Percentiles rank a stretch among this genome's conserved stretches.
These are phyloP conservation scores for Sonneratia alba DNA, from an alignment of 345 rosid genomes.

Conservation along the genomic window DNA sequence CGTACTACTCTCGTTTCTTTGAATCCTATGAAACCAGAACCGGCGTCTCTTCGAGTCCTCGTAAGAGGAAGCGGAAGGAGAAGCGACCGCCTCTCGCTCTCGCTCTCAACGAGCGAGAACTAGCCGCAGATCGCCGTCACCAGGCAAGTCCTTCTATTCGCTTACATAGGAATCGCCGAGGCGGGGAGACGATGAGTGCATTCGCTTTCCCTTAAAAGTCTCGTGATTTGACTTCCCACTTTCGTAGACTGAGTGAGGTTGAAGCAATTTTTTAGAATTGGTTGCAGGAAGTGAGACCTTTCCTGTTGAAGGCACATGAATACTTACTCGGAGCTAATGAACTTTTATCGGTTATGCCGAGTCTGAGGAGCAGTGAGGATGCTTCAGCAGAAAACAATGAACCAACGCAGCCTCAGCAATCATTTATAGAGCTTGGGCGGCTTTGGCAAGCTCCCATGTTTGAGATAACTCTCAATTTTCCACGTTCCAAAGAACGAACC, in stretches of 20 bases:
- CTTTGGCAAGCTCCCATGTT: slow-evolving; percentile 78
- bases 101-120: slow-evolving; percentile 49
- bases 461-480: slow-evolving; percentile 43
- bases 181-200: no score
- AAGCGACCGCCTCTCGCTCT: slow-evolving; percentile 19
- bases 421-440: slow-evolving; percentile 54
- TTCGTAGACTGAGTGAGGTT: neutral
- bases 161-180: neutral
- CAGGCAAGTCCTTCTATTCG: slow-evolving; percentile 27
- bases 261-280: neutral
- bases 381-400: slow-evolving; percentile 16
- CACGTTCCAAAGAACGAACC: slow-evolving; percentile 6
- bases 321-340: slow-evolving; percentile 31
- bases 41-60: slow-evolving; percentile 28
- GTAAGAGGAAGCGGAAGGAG: slow-evolving; percentile 44
- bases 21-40: slow-evolving; percentile 15
- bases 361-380: slow-evolving; percentile 23
- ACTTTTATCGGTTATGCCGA: slow-evolving; percentile 32
- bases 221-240: neutral
- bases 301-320: slow-evolving; percentile 40
- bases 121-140: slow-evolving; percentile 55
- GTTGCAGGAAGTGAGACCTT: slow-evolving; percentile 43
- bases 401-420: slow-evolving; percentile 14
- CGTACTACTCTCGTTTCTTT: slow-evolving; percentile 76
- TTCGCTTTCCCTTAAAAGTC: no score